Evolutionary conservation across 1,139 yeast species (phyloP).

Genomic region (Sugiyamaella castrensis): DNA sequence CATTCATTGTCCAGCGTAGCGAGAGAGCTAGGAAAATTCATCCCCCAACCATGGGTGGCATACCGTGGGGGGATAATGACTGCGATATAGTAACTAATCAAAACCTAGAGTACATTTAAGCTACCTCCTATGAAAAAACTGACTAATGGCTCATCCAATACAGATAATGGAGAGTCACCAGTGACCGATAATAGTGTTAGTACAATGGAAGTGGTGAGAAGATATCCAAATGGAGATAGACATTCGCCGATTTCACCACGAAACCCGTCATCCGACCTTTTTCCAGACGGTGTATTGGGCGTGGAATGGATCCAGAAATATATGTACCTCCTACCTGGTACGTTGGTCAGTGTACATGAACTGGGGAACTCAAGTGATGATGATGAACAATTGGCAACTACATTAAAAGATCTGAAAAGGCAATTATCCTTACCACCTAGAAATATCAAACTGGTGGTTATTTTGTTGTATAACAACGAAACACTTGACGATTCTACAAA

Average conservation of each 20-base stretch:
- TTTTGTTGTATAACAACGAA: constrained; percentile 36
- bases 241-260: constrained; percentile 45
- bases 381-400: constrained; percentile 38
- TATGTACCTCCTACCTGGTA: constrained; percentile 43
- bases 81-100: too few relatives aligned
- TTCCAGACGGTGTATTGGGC: constrained; percentile 45
- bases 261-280: constrained; percentile 38
- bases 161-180: too few relatives aligned
- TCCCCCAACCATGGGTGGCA: too few relatives aligned
- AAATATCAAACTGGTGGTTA: constrained; percentile 37
- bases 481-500: constrained; percentile 36
- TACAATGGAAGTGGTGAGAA: constrained; percentile 34
- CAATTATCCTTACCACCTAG: constrained; percentile 31
- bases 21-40: too few relatives aligned
- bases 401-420: constrained; percentile 38
- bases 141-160: background rate
- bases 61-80: too few relatives aligned
- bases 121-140: constrained; percentile 13
- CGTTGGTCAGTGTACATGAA: constrained; percentile 45
- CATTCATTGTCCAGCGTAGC: too few relatives aligned
- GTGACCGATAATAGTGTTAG: constrained; percentile 11
- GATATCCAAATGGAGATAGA: constrained; percentile 32
- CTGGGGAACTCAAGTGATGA: constrained; percentile 37
- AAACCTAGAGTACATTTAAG: constrained; percentile 2
- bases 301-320: constrained; percentile 52